Evolutionary conservation across 2,329 filamentous ascomycete species (phyloP), one percentile per base, ranked within the genome.

Genomic region (Chaetothyriales sp.): DNA sequence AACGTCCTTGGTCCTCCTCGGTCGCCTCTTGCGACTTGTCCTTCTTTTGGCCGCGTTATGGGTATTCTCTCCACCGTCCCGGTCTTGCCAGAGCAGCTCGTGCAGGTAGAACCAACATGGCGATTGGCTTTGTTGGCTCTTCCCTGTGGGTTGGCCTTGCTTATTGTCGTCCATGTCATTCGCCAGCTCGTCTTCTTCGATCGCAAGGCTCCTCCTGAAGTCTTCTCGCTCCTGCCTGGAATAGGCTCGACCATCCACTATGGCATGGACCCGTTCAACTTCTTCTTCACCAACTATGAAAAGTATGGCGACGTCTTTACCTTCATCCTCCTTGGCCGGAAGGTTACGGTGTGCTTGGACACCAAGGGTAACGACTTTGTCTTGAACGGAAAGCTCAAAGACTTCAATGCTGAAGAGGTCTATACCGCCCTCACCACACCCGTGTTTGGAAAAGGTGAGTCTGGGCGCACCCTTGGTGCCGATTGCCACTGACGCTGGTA

Each of bases 241-340:
- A 45, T 73, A 45, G 70, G 70, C 12, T 73, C 62, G 52, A 70
- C 70, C 5, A 60, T 73, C 43, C 59, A 55, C 25, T 73, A 72
- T 59, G 70, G 70, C 50, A 69, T 67, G 50, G 67, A 71, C 48
- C 90, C 90, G 15, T 89, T 86, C 63, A 75, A 73, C 48, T 96
- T 95, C 76, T 95, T 95, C 73, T 75, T 76, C 53, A 67, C 62
- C 58, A 79, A 81, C 70, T 77, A 80, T 60, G 73, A 78, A 59
- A 92, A 93, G 83, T 84, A 90, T 65, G 88, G 88, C 64, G 85
- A 94, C 67, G 80, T 90, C 63, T 95, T 92, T 66, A 95, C 88
- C 26, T 95, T 94, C 63, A 73, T 94, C 55, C 76, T 95, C 44
- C 79, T 95, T 48, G 88, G 88, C 60, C 85, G 83, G 71, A 90